Percentiles rank a stretch among this genome's conserved stretches.
Conservation (phyloP, 345 rosid species). For the Citrus glauca region DNA sequence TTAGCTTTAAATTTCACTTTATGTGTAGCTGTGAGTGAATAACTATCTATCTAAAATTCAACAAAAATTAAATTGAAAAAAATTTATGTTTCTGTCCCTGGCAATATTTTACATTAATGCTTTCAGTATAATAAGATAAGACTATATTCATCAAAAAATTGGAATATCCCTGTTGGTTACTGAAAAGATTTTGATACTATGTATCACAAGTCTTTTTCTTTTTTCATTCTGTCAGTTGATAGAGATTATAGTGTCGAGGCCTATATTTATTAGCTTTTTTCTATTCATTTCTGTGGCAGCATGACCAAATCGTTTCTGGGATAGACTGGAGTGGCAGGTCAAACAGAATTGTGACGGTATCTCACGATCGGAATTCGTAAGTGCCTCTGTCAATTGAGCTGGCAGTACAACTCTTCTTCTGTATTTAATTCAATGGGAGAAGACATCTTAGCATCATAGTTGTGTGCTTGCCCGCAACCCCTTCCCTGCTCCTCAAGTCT, state of each 20-base stretch:
- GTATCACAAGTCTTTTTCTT: background rate
- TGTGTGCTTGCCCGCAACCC: background rate
- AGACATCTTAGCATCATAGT: background rate
- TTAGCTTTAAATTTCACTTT: background rate
- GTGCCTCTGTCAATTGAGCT: conserved; percentile 27
- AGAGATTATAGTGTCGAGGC: background rate
- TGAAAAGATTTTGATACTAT: background rate
- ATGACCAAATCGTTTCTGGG: conserved; percentile 96
- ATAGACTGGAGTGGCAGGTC: conserved; percentile 89
- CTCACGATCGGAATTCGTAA: conserved; percentile 98
- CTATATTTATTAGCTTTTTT: background rate
- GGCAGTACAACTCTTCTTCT: background rate
- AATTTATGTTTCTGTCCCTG: background rate
- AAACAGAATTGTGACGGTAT: conserved; percentile 83
- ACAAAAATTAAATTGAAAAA: no score
- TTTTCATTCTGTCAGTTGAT: background rate
- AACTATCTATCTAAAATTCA: background rate
- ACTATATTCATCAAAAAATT: no score
- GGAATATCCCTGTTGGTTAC: no score
- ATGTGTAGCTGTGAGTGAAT: background rate
- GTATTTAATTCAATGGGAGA: background rate
- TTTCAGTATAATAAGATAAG: background rate
- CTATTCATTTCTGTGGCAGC: conserved; percentile 46
- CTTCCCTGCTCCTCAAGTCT: background rate
- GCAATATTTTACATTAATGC: background rate